Conservation (phyloP, 1,284 basidiomycete species). For the Rhodotorula sp. region DNA sequence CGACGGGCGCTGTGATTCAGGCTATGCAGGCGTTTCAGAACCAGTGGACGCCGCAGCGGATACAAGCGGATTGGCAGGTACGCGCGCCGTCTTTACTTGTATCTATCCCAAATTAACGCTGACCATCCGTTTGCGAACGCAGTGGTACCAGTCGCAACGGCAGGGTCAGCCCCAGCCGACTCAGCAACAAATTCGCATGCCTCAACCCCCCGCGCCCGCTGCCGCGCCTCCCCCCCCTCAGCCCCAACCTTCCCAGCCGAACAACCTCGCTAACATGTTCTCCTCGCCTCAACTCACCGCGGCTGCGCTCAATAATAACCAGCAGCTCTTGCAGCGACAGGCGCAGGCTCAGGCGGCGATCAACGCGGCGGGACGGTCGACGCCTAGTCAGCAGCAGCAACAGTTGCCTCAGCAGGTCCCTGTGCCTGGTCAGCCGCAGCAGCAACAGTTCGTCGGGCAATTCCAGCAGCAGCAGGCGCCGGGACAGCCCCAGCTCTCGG, state of each 20-base stretch:
- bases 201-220: constrained; percentile 3
- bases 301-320: constrained; percentile 6
- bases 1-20: constrained; percentile 11
- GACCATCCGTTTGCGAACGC: background rate
- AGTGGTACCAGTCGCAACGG: constrained; percentile 20
- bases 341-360: constrained; percentile 3
- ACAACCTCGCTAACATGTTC: background rate
- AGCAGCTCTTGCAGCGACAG: constrained; percentile 18
- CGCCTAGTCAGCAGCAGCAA: constrained; percentile 2
- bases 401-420: background rate
- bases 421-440: background rate
- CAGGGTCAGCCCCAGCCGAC: background rate
- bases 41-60: constrained; percentile 15
- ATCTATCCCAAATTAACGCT: too few relatives aligned
- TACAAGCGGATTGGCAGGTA: constrained; percentile 29
- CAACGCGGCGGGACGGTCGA: constrained; percentile 11
- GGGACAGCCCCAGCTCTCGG: constrained; percentile 9
- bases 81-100: background rate
- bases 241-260: background rate
- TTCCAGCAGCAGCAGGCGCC: constrained; percentile 19
- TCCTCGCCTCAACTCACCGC: background rate
- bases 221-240: background rate
- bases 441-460: background rate
- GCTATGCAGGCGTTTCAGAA: constrained; percentile 23
- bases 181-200: background rate